phyloP scores from a whole-genome alignment of 192 early-diverging fungal species.

The Obelidium mucronatum region DNA sequence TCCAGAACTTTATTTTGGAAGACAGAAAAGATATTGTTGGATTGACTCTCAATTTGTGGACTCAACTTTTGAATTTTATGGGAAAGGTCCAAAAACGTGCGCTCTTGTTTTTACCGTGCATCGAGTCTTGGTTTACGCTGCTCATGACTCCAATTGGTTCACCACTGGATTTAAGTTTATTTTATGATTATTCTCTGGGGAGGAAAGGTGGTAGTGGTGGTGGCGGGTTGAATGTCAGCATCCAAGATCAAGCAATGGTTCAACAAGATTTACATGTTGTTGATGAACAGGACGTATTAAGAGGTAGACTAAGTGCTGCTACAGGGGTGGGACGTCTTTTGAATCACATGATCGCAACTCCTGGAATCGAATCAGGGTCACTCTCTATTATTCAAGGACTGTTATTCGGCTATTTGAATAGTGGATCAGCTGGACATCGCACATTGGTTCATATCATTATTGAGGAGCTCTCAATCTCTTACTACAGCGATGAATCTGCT shows the following conservation, averaged over 20 bases:
- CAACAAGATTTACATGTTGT: slow-evolving; percentile 90
- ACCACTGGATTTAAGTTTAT: slow-evolving; percentile 67
- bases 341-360: slow-evolving; percentile 61
- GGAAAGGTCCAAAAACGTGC: slow-evolving; percentile 27
- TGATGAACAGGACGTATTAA: slow-evolving; percentile 74
- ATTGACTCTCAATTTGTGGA: slow-evolving; percentile 74
- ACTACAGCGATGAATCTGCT: slow-evolving; percentile 10
- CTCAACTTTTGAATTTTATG: slow-evolving; percentile 52
- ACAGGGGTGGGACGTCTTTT: slow-evolving; percentile 78
- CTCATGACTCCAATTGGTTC: slow-evolving; percentile 87
- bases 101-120: not conserved
- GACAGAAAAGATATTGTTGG: slow-evolving; percentile 70
- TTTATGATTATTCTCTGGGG: slow-evolving; percentile 35
- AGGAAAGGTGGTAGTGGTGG: slow-evolving; percentile 13
- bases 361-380: not conserved
- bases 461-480: slow-evolving; percentile 76
- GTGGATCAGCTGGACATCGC: slow-evolving; percentile 79
- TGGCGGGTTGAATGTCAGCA: slow-evolving; percentile 70
- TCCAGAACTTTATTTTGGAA: slow-evolving; percentile 95
- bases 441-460: slow-evolving; percentile 77
- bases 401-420: slow-evolving; percentile 68
- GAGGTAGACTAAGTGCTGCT: slow-evolving; percentile 79
- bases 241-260: slow-evolving; percentile 87
- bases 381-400: slow-evolving; percentile 48
- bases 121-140: slow-evolving; percentile 69